Evolutionary conservation across 192 early-diverging fungal genomes (phyloP), one percentile per base, ranked within the genome.

Genomic region (Obelidium mucronatum): DNA sequence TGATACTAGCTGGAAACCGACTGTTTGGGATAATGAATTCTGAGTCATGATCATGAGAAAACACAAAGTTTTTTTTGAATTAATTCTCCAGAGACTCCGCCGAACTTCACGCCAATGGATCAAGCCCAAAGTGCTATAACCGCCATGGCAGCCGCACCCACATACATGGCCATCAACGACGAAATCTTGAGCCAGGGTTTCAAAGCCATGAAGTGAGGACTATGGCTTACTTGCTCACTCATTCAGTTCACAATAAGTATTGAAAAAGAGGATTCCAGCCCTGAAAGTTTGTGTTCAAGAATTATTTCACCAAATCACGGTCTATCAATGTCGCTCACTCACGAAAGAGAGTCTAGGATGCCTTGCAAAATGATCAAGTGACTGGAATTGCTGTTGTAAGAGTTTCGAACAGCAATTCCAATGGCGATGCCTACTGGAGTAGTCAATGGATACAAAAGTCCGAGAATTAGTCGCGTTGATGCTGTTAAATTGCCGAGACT

Each of bases 351-450:
- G 67, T 96, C 90, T 24, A 96, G 81, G 19, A 94, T 86, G 4
- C 93, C 95, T 73, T 93, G 90, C 15, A 87, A 78, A 28, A 94
- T 60, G 30, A 95, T 78, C 2, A 90, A 78, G 0, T 82, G 67
- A 0, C 79, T 65, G 0, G 87, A 86, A 11, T 83, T 75, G 1
- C 86, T 85, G 24, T 91, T 82, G 80, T 58, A 58, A 8, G 26
- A 8, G 13, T 58, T 24, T 58, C 55, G 11, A 74, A 94, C 85
- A 40, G 81, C 90, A 69, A 95, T 91, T 26, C 94, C 94, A 60
- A 95, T 87, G 1, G 83, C 87, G 65, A 91, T 84, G 24, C 95
- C 95, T 40, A 97, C 4, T 3, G 95, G 95, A 19, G 94, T 95
- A 24, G 90, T 95, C n/a, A 88, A 13, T 0, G 90, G 86, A 78